Evolutionary conservation across 2,329 filamentous ascomycete genomes (phyloP).

Genomic region (Fusarium pseudocircinatum): DNA sequence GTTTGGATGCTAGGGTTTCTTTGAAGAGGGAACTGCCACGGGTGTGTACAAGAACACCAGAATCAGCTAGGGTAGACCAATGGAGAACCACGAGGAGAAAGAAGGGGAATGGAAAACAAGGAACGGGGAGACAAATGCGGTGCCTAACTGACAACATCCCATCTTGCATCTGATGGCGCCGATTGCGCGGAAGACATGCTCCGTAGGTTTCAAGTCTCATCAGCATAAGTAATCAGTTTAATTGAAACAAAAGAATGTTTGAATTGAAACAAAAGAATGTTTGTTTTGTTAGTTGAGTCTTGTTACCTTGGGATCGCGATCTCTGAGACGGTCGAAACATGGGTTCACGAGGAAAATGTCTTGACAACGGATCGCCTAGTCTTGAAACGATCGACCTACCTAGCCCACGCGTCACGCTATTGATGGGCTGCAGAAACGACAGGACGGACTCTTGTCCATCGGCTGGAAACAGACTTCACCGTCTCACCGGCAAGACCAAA

Average conservation of each 20-base stretch:
- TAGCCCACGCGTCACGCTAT: constrained; percentile 32
- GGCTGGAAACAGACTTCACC: constrained; percentile 12
- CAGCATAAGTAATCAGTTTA: background rate
- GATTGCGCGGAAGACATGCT: constrained; percentile 24
- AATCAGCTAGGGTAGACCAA: background rate
- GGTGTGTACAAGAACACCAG: background rate
- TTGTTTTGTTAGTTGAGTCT: constrained; percentile 3
- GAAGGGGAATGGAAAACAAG: constrained; percentile 28
- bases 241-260: constrained; percentile 14
- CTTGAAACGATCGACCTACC: constrained; percentile 17
- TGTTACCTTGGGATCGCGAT: constrained; percentile 24
- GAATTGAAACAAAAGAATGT: constrained; percentile 14
- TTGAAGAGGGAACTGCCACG: background rate
- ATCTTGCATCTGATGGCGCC: constrained; percentile 14
- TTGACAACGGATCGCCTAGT: constrained; percentile 27
- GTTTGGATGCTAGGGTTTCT: constrained; percentile 12
- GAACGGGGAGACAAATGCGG: constrained; percentile 22
- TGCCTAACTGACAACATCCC: constrained; percentile 5
- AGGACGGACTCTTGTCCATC: constrained; percentile 1
- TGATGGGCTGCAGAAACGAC: constrained; percentile 8
- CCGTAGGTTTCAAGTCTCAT: constrained; percentile 2
- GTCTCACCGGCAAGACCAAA: constrained; percentile 11
- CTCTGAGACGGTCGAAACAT: constrained; percentile 22
- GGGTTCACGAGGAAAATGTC: constrained; percentile 20
- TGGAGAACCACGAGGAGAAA: background rate